Evolutionary conservation across 176 grass and related monocot species (phyloP).

Genomic region (Dendrocalamus sinicus): DNA sequence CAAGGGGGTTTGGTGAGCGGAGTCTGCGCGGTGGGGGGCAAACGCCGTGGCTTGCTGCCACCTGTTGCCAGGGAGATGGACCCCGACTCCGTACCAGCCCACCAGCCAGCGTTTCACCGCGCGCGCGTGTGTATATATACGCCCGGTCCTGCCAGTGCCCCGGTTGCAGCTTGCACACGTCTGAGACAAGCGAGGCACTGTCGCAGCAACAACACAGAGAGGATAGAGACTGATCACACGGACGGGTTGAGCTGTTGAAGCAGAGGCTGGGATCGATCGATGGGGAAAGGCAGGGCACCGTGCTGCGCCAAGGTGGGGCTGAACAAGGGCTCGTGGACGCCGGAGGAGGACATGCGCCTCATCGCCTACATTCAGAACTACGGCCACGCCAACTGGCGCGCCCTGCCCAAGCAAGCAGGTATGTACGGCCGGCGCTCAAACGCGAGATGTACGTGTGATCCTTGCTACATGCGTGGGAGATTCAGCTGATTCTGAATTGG

Average conservation of each 20-base stretch:
- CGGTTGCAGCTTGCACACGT: constrained; percentile 32
- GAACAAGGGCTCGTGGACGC: constrained; percentile 89
- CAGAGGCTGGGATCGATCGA: constrained; percentile 41
- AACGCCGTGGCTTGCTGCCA: constrained; percentile 1
- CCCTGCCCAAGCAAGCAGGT: constrained; percentile 91
- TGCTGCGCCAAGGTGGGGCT: constrained; percentile 92
- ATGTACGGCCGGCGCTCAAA: constrained; percentile 13
- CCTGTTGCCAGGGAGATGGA: too few relatives aligned
- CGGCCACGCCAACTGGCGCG: constrained; percentile 88
- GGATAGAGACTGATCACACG: neutral
- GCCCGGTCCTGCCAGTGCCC: neutral
- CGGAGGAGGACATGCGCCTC: constrained; percentile 80
- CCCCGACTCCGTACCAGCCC: neutral
- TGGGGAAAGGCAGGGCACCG: constrained; percentile 81
- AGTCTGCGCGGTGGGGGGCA: neutral
- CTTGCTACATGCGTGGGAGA: neutral
- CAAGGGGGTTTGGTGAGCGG: constrained; percentile 37
- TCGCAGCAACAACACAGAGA: neutral
- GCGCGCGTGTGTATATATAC: constrained; percentile 40
- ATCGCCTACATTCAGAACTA: constrained; percentile 71
- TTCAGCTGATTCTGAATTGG: neutral
- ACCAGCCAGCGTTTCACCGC: too few relatives aligned
- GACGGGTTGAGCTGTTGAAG: neutral
- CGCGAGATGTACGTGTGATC: neutral
- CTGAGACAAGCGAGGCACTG: neutral